Conservation (phyloP, 331 rosid species). For the Arachis monticola region DNA sequence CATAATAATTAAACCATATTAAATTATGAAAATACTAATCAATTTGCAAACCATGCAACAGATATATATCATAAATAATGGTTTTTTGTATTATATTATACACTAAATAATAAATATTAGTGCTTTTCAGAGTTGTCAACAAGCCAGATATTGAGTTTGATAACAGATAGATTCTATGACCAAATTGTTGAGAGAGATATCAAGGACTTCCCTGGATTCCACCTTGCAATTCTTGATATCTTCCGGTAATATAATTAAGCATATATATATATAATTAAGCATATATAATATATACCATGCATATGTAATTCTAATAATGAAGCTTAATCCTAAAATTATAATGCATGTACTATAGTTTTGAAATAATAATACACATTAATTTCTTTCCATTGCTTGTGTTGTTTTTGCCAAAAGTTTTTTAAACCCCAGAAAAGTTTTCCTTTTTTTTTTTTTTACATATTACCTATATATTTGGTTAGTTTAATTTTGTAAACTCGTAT, state of each 20-base stretch:
- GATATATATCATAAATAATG: too few relatives aligned
- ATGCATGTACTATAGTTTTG: too few relatives aligned
- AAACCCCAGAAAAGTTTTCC: too few relatives aligned
- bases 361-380: neutral
- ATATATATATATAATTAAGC: too few relatives aligned
- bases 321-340: too few relatives aligned
- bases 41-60: too few relatives aligned
- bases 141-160: slow-evolving; percentile 37
- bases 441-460: neutral
- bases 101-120: neutral
- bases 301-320: slow-evolving; percentile 18
- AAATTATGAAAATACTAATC: too few relatives aligned
- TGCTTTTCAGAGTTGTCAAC: slow-evolving; percentile 46
- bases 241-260: slow-evolving; percentile 69
- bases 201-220: slow-evolving; percentile 41
- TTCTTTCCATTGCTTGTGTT: too few relatives aligned
- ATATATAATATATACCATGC: too few relatives aligned
- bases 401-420: too few relatives aligned
- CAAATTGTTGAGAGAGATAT: slow-evolving; percentile 41
- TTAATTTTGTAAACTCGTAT: neutral
- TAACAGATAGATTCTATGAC: slow-evolving; percentile 33
- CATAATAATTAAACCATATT: too few relatives aligned
- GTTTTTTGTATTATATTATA: too few relatives aligned
- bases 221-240: slow-evolving; percentile 56
- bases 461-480: neutral